Evolutionary conservation across 2,329 filamentous ascomycete genomes (phyloP), one percentile per base, ranked within the genome.

Genomic region (Coleophoma crateriformis): DNA sequence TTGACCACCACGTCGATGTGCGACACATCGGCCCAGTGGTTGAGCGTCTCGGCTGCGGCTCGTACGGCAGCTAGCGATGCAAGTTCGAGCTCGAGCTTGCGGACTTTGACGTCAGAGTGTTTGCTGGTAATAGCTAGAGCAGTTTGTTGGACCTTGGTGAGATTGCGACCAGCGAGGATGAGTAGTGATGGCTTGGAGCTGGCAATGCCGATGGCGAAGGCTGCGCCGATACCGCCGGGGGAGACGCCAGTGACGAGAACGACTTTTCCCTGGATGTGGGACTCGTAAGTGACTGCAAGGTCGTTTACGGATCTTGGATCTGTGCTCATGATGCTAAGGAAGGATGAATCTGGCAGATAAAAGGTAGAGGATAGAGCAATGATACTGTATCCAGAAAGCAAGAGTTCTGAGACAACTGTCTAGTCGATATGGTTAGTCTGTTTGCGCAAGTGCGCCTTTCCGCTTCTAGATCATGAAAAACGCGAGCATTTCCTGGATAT

Each of bases 61-160:
- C 66, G 58, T 27, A 71, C 66, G 46, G 58, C 67, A 33, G 53
- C 17, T 33, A 70, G 63, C 27, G 61, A 56, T 27, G 47, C 56
- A 14, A 66, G 59, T 42, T 71, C 65, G 48, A 70, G 62, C 11
- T 57, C 42, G 4, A 70, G 52, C 35, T 68, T 37, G 13, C 33
- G 33, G 32, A 45, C 41, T 35, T 48, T 35, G 14, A 49, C 35
- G n/a, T 35, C 19, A 3, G 41, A 37, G 33, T 46, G 33, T 14
- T 8, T 32, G 3, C 15, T 20, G 1, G 14, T 27, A 22, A 52
- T 49, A 22, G 46, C 20, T 19, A 13, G 13, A 8, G 37, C 33
- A 15, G 50, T 22, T 4, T 40, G 39, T 41, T 61, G 43, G 13
- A 67, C 47, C 50, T 67, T 68, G 22, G 61, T 49, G 8, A 50